A percentile compares a stretch with the other conserved stretches of the same genome.
These are phyloP conservation scores for Starmera quercuum DNA, from an alignment of 805 yeast species.

Conservation along the genomic window DNA sequence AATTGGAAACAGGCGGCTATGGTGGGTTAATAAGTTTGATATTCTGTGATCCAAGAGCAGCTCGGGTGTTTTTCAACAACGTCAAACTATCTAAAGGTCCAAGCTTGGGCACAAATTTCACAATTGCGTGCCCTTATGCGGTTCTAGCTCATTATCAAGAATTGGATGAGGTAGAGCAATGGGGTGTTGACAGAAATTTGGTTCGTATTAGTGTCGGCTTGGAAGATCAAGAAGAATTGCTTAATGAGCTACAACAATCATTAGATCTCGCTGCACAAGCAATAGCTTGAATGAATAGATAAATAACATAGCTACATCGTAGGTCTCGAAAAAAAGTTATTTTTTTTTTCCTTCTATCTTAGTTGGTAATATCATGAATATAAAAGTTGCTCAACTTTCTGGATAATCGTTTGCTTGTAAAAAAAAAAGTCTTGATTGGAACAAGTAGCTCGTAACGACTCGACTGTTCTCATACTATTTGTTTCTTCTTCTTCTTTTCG, in stretches of 20 bases:
- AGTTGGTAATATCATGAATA: too few species aligned
- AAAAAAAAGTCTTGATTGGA: too few species aligned
- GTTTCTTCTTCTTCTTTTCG: background rate
- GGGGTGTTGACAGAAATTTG: conserved; percentile 76
- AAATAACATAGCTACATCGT: too few species aligned
- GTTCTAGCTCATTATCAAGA: conserved; percentile 81
- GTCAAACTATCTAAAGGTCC: conserved; percentile 79
- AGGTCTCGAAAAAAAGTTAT: too few species aligned
- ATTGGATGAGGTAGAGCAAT: conserved; percentile 67
- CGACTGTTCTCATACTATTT: background rate
- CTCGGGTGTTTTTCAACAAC: conserved; percentile 66
- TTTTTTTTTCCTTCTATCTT: too few species aligned
- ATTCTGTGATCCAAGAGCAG: conserved; percentile 56
- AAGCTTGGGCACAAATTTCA: conserved; percentile 82
- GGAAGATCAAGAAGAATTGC: conserved; percentile 59
- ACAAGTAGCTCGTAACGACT: too few species aligned
- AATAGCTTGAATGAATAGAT: background rate
- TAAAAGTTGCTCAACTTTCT: too few species aligned
- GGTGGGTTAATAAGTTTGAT: conserved; percentile 80
- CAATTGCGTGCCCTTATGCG: conserved; percentile 85
- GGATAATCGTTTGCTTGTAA: too few species aligned
- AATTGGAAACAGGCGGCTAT: conserved; percentile 70
- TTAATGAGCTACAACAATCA: conserved; percentile 42
- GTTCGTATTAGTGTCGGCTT: conserved; percentile 82
- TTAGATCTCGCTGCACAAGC: conserved; percentile 17